Evolutionary conservation across 768 basidiomycete genomes (phyloP), one percentile per base, ranked within the genome.

Genomic region (Brasilioporus rufonigricans): DNA sequence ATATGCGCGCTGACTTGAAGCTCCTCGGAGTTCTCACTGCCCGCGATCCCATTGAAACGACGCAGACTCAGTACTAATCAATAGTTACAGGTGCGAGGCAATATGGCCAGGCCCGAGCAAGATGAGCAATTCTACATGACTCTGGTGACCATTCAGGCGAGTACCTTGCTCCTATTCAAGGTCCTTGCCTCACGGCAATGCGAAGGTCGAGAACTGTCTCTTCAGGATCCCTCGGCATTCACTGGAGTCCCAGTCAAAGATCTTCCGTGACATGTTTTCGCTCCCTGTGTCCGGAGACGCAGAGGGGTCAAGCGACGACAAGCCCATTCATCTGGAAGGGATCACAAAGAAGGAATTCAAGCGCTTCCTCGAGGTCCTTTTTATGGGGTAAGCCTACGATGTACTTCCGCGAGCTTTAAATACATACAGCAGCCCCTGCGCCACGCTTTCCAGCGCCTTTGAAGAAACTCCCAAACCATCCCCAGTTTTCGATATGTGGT

Each of bases 401-500:
- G 7, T 19, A 27, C 13, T 23, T 36, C 21, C 23, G 1, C 36
- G 26, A 24, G 10, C 21, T 21, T 13, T 38, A 5, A 18, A 18
- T 18, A 36, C 16, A 5, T 33, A 33, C 13, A 14, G 12, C 32
- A 11, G 13, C 32, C 32, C 3, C 9, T 33, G 13, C 32, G 13
- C 5, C 12, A 7, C 32, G 26, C 16, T 23, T 21, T 26, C 16
- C 32, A 59, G 58, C 29, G n/a, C 11, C 38, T 45, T 12, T 33
- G 45, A 48, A 18, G 53, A 38, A 24, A 35, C 44, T n/a, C 8
- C 24, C 11, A 39, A n/a, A 16, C 5, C 19, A n/a, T 1, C 12
- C 7, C 7, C 13, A 35, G 5, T 18, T 16, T 53, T 52, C 41
- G 64, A 68, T 8, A 68, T 67, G 49, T 77, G 77, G 79, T 57